Evolutionary conservation across 352 stramenopile genomes (phyloP).

Genomic region (Pythium insidiosum): DNA sequence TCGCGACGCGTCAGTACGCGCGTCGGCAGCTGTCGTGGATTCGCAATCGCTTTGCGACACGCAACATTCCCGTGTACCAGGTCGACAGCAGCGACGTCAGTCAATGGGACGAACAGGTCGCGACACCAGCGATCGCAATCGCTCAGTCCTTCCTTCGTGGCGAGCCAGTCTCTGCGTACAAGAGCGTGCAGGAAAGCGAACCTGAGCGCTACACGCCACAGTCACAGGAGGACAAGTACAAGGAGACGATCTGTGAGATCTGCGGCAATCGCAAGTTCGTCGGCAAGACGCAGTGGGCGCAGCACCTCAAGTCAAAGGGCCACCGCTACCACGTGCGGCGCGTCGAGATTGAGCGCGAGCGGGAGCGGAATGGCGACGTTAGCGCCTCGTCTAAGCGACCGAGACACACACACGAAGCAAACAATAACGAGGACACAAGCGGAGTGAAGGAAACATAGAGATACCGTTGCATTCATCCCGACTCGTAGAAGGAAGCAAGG

Average conservation of each 20-base stretch:
- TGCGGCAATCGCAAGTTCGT: constrained; percentile 63
- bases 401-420: not conserved
- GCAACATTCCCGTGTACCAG: constrained; percentile 81
- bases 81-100: constrained; percentile 73
- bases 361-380: constrained; percentile 10
- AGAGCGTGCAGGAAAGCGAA: constrained; percentile 37
- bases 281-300: constrained; percentile 55
- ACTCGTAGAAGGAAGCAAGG: too few relatives aligned
- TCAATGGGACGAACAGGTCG: constrained; percentile 47
- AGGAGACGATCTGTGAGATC: constrained; percentile 45
- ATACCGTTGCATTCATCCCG: too few relatives aligned
- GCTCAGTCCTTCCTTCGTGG: constrained; percentile 40
- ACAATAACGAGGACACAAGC: not conserved
- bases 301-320: constrained; percentile 71
- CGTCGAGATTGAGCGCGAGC: constrained; percentile 39
- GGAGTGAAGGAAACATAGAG: too few relatives aligned
- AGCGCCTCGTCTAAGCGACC: too few relatives aligned
- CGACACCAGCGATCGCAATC: constrained; percentile 54
- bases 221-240: constrained; percentile 48
- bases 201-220: constrained; percentile 28
- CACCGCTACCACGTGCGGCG: constrained; percentile 79
- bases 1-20: constrained; percentile 80
- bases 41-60: constrained; percentile 77
- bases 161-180: constrained; percentile 17
- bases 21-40: constrained; percentile 85